Base-by-base conservation (phyloP, 1,139 yeast genomes). In the Pneumocystis carinii region DNA sequence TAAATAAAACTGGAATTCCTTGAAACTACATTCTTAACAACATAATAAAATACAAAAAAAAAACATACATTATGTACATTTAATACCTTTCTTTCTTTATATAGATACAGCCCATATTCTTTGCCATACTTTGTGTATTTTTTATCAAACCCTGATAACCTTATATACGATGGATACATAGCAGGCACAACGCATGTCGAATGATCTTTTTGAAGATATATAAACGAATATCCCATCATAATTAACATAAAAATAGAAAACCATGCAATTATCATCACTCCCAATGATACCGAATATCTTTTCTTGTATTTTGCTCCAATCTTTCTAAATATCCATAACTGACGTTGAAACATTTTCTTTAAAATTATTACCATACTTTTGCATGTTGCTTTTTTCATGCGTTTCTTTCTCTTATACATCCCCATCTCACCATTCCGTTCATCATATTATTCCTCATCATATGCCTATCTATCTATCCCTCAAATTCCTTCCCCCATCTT, bases 1-100 rank as follows among this genome's bases (percentile, higher is more conserved):
- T 86, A 71, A 94, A 94, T 27, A 94, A 75, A 0, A 88, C 89
- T 0, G 99, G 99, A 0, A 86, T 80, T 0, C 97, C 98, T 62
- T 79, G 79, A 3, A 76, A 75, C 39, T 68, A 66, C 41, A 86
- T 12, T 1, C 5, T 17, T 48, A 12, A 48, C 7, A 17, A 19
- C 10, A 55, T 19, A 32, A 32, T 32, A 24, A 37, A 37, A 53
- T 35, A 10, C 19, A 59, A 35, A 24, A 19, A n/a, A n/a, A 37
- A 19, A 35, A 38, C 1, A 15, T 62, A 65, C 66, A 63, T 66
- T 67, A 10, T 61, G 61, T 41, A 63, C 48, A 15, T 76, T 71
- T 12, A 75, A 76, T 10, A 73, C 72, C 37, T 75, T 73, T 15
- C 76, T 75, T 72, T 92, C 98, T 65, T 82, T 78, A 73, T 92